Base-by-base conservation (phyloP, 768 basidiomycete species). In the Zangia roseola region DNA sequence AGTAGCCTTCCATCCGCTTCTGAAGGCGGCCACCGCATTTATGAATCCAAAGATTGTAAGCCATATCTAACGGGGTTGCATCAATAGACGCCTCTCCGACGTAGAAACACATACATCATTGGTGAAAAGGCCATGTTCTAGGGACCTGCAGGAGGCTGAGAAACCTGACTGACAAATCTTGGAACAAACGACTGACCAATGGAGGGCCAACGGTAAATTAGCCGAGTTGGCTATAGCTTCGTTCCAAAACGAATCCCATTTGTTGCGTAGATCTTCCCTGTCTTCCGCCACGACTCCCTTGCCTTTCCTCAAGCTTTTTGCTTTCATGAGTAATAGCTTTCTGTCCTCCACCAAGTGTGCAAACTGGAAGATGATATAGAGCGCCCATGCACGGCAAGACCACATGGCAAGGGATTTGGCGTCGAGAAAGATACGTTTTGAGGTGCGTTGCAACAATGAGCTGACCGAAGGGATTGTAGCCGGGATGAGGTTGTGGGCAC, bases 331-430 rank as follows among this genome's bases (percentile, higher is more conserved):
- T 17, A 91, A 64, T 13, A 88, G 56, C 53, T 78, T 78, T 52
- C 77, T 74, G 58, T 91, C 87, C 61, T 90, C 86, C 25, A 74
- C 69, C 45, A 90, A 71, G 59, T 89, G 88, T 5, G 76, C 78
- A 53, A 91, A 83, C 47, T 90, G 91, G 40, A 94, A 79, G 25
- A 85, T 54, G 35, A 91, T 75, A 59, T 94, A 94, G 20, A 79
- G 65, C 2, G 84, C 85, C 92, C 91, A 94, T 64, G 84, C 87
- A 19, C 91, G 83, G 45, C 77, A 80, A 13, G 89, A 91, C 87
- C 86, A 89, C 44, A 84, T 56, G 4, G 77, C 73, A 33, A 92
- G 63, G 23, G 62, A 66, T 28, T 72, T 69, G 8, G 76, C 52
- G 47, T 84, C 69, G 35, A 88, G 62, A 6, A 56, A 60, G 40